Evolutionary conservation across 352 stramenopile genomes (phyloP).

Genomic region (Plasmopara viticola): DNA sequence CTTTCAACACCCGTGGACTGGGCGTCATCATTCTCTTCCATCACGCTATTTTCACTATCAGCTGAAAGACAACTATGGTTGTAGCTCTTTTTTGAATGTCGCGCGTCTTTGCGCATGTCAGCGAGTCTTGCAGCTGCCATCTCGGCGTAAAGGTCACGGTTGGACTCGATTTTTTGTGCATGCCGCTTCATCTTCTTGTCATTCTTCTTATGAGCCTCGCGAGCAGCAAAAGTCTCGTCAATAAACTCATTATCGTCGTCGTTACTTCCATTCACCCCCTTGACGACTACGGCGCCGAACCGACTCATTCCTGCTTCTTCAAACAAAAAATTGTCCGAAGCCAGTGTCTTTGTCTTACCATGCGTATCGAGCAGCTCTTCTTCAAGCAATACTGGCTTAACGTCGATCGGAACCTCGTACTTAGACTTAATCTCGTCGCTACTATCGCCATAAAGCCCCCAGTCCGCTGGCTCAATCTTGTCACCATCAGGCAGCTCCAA

Average conservation of each 20-base stretch:
- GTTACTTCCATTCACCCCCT: slow-evolving; percentile 10
- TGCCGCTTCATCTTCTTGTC: slow-evolving; percentile 47
- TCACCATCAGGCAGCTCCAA: slow-evolving; percentile 15
- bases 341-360: slow-evolving; percentile 26
- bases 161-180: slow-evolving; percentile 64
- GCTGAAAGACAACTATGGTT: slow-evolving; percentile 14
- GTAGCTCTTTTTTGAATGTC: slow-evolving; percentile 35
- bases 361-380: slow-evolving; percentile 38
- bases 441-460: slow-evolving; percentile 43
- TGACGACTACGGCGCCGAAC: slow-evolving; percentile 48
- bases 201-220: slow-evolving; percentile 41
- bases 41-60: slow-evolving; percentile 20
- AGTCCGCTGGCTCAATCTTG: slow-evolving; percentile 44
- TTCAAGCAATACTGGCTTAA: slow-evolving; percentile 41
- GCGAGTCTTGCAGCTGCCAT: slow-evolving; percentile 57
- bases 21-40: slow-evolving; percentile 22
- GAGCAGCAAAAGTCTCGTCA: slow-evolving; percentile 39
- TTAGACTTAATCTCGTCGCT: slow-evolving; percentile 21
- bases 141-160: slow-evolving; percentile 62
- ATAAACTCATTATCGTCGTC: slow-evolving; percentile 42
- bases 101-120: slow-evolving; percentile 60
- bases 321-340: slow-evolving; percentile 58
- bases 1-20: slow-evolving; percentile 19
- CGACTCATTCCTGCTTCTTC: slow-evolving; percentile 39
- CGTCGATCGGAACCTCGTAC: slow-evolving; percentile 43